phyloP scores from a whole-genome alignment of 2,329 filamentous ascomycete genomes.

The Cyanodermella asteris region DNA sequence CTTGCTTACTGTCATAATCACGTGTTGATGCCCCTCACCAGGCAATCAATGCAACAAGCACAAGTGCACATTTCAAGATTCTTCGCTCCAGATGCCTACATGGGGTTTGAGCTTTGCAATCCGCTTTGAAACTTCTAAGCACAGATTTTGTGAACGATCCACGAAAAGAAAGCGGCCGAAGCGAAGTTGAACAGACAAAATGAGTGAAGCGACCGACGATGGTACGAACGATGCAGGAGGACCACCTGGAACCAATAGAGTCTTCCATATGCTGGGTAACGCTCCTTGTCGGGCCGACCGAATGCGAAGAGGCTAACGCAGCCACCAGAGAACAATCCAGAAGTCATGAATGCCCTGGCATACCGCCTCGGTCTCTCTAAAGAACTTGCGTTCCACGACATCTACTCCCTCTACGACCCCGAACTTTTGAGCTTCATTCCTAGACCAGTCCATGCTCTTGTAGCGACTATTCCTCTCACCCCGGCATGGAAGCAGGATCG shows the following conservation, averaged over 20 bases:
- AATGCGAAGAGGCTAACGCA: background rate
- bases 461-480: conserved; percentile 28
- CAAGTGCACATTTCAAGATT: too few relatives aligned
- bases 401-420: conserved; percentile 72
- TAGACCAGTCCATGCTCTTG: conserved; percentile 62
- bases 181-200: too few relatives aligned
- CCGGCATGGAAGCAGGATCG: conserved; percentile 20
- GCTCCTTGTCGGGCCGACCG: background rate
- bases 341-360: conserved; percentile 64
- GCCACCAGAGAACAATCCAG: conserved; percentile 48
- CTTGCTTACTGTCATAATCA: too few relatives aligned
- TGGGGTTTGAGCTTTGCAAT: too few relatives aligned
- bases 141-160: too few relatives aligned
- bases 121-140: too few relatives aligned
- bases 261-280: background rate
- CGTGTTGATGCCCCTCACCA: too few relatives aligned
- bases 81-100: too few relatives aligned
- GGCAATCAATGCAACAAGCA: too few relatives aligned
- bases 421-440: conserved; percentile 70
- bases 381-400: conserved; percentile 61
- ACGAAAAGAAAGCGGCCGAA: too few relatives aligned
- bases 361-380: conserved; percentile 63
- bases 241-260: background rate
- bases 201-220: background rate
- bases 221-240: background rate